Evolutionary conservation across 495 filamentous ascomycete genomes (phyloP).

Genomic region (Annulohypoxylon nitens): DNA sequence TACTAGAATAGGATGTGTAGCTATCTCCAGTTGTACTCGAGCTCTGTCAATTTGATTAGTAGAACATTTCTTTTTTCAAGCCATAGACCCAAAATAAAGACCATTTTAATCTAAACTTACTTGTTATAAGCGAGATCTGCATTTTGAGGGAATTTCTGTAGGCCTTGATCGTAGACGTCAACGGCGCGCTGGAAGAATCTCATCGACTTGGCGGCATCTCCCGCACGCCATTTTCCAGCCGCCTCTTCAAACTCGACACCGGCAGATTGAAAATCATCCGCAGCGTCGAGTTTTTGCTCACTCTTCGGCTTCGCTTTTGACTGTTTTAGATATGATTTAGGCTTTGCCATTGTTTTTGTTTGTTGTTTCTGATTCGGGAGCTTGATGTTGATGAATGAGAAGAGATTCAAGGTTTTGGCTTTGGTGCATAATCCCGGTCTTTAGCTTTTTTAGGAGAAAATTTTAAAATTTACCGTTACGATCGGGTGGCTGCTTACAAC

Average conservation of each 20-base stretch:
- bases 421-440: background rate
- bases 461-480: background rate
- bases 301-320: constrained; percentile 30
- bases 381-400: background rate
- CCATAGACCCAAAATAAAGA: no score
- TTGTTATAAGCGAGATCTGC: constrained; percentile 83
- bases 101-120: constrained; percentile 38
- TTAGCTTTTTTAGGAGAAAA: background rate
- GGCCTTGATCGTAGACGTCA: constrained; percentile 70
- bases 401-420: background rate
- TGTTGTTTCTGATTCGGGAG: background rate
- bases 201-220: constrained; percentile 75
- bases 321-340: constrained; percentile 23
- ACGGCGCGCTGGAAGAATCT: constrained; percentile 76
- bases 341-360: constrained; percentile 29
- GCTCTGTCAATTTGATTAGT: constrained; percentile 52
- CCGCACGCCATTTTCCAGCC: constrained; percentile 79
- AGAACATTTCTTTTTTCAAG: background rate
- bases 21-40: constrained; percentile 73
- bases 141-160: constrained; percentile 67
- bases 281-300: constrained; percentile 37
- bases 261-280: constrained; percentile 55
- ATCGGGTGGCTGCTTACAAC: constrained; percentile 1
- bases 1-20: constrained; percentile 70
- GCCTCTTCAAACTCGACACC: constrained; percentile 76